Percentiles rank a stretch among this genome's conserved stretches.
Conservation (phyloP, 1,284 basidiomycete genomes). For the Megacollybia platyphylla region DNA sequence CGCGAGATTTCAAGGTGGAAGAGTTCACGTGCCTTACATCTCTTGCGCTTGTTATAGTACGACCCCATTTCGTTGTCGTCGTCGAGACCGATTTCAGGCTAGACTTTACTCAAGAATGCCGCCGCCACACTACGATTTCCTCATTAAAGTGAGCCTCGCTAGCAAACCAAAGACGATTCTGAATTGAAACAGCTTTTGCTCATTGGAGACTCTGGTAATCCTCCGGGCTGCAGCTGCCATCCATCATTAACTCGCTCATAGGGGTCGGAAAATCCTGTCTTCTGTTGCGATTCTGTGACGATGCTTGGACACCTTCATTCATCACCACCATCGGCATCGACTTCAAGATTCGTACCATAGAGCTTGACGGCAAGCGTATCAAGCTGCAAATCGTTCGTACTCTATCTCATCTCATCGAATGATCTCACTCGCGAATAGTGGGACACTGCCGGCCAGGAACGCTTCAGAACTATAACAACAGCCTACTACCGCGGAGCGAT, state of each 20-base stretch:
- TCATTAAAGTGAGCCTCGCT: slow-evolving; percentile 66
- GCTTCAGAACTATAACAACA: slow-evolving; percentile 98
- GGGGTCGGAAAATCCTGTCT: slow-evolving; percentile 99
- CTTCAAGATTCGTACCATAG: slow-evolving; percentile 96
- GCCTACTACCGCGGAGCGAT: slow-evolving; percentile 99
- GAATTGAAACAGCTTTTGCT: slow-evolving; percentile 60
- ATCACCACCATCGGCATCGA: slow-evolving; percentile 98
- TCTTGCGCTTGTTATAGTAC: no score
- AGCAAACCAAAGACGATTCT: slow-evolving; percentile 2
- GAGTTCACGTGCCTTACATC: no score
- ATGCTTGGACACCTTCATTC: slow-evolving; percentile 99
- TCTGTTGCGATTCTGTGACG: slow-evolving; percentile 97
- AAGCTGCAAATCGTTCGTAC: slow-evolving; percentile 86
- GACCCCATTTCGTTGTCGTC: no score
- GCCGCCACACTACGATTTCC: slow-evolving; percentile 81
- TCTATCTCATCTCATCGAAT: not conserved
- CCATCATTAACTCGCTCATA: slow-evolving; percentile 16
- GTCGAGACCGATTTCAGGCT: no score
- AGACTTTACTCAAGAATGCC: slow-evolving; percentile 36
- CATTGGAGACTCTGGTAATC: slow-evolving; percentile 87
- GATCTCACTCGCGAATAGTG: slow-evolving; percentile 40
- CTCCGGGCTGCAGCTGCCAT: slow-evolving; percentile 1
- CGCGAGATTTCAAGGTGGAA: no score
- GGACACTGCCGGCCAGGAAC: slow-evolving; percentile 99
- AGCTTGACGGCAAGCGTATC: slow-evolving; percentile 91